Base-by-base conservation (phyloP, 179 eudicot genomes). In the Camellia oleifera region DNA sequence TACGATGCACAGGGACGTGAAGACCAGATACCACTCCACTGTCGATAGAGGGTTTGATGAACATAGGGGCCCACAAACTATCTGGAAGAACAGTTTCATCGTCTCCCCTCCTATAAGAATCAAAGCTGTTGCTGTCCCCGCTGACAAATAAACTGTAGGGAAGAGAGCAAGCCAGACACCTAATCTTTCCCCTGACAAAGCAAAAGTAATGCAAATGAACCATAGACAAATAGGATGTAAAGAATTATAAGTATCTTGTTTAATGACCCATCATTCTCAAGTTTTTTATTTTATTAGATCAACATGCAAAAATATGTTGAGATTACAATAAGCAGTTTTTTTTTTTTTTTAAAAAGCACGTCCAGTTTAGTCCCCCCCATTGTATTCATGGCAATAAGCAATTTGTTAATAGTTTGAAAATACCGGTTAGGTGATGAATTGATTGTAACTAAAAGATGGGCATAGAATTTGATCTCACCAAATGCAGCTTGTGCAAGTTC, bases 401-500 rank as follows among this genome's bases (percentile, higher is more conserved):
- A 32, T 32, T 32, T 32, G 40, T 32, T 32, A 32, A 32, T 32
- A 32, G 40, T 32, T 32, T 32, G 40, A 32, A 32, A 32, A 32
- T 32, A 32, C 40, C 40, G 40, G 40, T 32, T 32, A 32, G 40
- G 40, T 32, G 8, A 63, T 46, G 23, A 50, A 63, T 6, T 48
- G 13, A 7, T 4, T 17, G 45, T 15, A 70, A 69, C 15, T 9
- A 18, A 69, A 45, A 56, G 80, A 1, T 11, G 4, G 23, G 11
- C 18, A 14, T 13, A 32, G 77, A 15, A 10, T 48, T 42, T 5
- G 60, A 79, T 40, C 91, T 84, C 77, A 95, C 99, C 99, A 79
- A 95, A 95, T 67, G 99, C 99, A 78, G 99, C 99, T 74, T 95
- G 94, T 46, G 99, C 97, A 58, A 95, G 92, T 83, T 95, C 99